Percentiles rank a stretch among this genome's conserved stretches.
Conservation (phyloP, 306 rosid genomes). For the Quercus mongolica region DNA sequence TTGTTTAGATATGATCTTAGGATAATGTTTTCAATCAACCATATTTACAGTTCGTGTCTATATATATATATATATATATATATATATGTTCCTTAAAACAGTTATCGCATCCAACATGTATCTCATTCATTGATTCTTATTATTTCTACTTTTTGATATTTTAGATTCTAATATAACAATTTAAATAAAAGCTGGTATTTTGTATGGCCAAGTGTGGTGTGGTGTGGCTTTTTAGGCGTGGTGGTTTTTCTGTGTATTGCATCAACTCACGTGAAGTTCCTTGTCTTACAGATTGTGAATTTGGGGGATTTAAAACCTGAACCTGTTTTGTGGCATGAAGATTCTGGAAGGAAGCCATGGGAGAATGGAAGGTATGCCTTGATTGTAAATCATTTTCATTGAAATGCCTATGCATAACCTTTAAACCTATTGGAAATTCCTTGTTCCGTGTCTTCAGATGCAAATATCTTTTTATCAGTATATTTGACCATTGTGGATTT, state of each 20-base stretch:
- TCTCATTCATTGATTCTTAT: not conserved
- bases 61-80: too few species aligned
- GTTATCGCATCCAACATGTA: not conserved
- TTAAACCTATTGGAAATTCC: not conserved
- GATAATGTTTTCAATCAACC: not conserved
- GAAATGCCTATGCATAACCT: too few species aligned
- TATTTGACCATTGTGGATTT: not conserved
- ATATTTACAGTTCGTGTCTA: not conserved
- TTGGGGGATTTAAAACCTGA: constrained; percentile 68
- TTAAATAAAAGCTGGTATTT: not conserved
- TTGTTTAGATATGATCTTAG: not conserved
- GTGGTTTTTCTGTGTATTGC: not conserved
- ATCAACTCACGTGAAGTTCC: not conserved
- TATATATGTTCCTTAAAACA: too few species aligned
- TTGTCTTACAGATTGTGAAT: constrained; percentile 50
- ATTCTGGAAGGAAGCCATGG: constrained; percentile 49
- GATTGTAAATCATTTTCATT: constrained; percentile 1
- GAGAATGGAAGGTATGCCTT: constrained; percentile 49
- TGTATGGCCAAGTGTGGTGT: not conserved
- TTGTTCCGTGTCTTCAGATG: not conserved
- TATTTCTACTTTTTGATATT: not conserved
- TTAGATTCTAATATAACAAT: not conserved
- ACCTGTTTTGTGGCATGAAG: constrained; percentile 92
- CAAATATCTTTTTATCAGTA: not conserved
- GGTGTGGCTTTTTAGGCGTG: not conserved